Conservation (phyloP, 495 filamentous ascomycete genomes). For the Pyronema domesticum region DNA sequence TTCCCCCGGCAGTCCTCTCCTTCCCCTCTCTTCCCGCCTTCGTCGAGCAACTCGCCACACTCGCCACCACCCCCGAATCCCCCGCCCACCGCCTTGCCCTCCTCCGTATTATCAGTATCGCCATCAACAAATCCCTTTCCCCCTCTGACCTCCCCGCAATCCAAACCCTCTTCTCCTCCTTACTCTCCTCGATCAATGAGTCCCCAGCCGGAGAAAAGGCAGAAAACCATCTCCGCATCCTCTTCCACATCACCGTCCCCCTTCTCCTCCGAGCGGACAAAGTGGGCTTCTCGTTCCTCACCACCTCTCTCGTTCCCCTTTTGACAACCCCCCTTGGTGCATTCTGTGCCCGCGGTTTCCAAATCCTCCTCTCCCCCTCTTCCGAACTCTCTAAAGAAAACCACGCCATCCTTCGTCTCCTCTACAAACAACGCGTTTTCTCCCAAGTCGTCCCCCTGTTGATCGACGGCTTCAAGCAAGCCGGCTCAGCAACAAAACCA, state of each 20-base stretch:
- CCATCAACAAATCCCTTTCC: constrained; percentile 42
- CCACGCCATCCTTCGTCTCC: constrained; percentile 43
- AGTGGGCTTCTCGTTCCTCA: constrained; percentile 28
- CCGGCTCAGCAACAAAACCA: constrained; percentile 35
- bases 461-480: constrained; percentile 35
- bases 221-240: constrained; percentile 21
- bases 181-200: neutral
- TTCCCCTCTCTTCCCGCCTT: constrained; percentile 3
- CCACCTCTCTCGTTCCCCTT: constrained; percentile 36
- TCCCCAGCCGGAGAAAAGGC: neutral
- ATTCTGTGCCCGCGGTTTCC: constrained; percentile 38
- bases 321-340: constrained; percentile 34
- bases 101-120: constrained; percentile 43
- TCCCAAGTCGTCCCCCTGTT: constrained; percentile 42
- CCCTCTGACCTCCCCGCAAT: neutral
- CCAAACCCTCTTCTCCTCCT: neutral
- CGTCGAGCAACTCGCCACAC: constrained; percentile 7
- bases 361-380: constrained; percentile 42
- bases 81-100: constrained; percentile 30
- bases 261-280: constrained; percentile 31
- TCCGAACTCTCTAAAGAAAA: constrained; percentile 48
- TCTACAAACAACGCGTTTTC: constrained; percentile 50
- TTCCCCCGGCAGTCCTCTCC: constrained; percentile 29
- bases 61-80: constrained; percentile 8
- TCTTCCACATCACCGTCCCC: constrained; percentile 41